Percentiles rank a stretch among this genome's conserved stretches.
Conservation (phyloP, 1,284 basidiomycete species). For the Ustilago esculenta region DNA sequence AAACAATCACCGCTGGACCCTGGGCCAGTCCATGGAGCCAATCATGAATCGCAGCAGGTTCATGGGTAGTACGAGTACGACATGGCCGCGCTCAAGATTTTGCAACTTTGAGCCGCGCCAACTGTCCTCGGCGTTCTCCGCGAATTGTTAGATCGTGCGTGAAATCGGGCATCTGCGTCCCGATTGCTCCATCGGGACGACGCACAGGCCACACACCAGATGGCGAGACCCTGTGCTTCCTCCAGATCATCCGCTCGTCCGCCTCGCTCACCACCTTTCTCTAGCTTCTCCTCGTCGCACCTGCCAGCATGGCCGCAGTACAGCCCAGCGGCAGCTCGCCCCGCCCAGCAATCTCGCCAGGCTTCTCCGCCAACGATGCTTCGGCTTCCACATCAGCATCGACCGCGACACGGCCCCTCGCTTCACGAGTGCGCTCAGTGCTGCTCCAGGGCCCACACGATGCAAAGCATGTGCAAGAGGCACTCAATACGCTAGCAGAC, state of each 20-base stretch:
- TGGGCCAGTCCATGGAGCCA: constrained; percentile 1
- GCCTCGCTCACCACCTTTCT: neutral
- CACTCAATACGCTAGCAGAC: constrained; percentile 32
- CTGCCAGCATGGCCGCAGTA: constrained; percentile 12
- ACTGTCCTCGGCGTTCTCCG: too few species aligned
- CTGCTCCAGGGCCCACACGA: constrained; percentile 23
- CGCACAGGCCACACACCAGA: too few species aligned
- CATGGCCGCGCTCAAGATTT: neutral
- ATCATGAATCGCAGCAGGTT: too few species aligned
- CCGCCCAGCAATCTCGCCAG: constrained; percentile 11
- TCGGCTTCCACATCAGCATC: constrained; percentile 5
- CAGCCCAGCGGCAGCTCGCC: neutral
- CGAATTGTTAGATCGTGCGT: too few species aligned
- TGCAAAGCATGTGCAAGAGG: constrained; percentile 9
- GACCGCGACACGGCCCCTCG: constrained; percentile 15
- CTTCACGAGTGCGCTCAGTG: constrained; percentile 32
- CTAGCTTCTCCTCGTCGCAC: neutral
- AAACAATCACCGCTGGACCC: constrained; percentile 6
- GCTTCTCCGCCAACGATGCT: constrained; percentile 1
- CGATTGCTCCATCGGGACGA: too few species aligned
- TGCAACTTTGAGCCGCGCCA: too few species aligned
- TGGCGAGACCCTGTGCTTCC: too few species aligned
- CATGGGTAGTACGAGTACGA: too few species aligned
- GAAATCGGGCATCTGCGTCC: too few species aligned
- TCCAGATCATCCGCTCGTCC: neutral